Conservation (phyloP, 179 eudicot genomes). For the Monotropa hypopitys region DNA sequence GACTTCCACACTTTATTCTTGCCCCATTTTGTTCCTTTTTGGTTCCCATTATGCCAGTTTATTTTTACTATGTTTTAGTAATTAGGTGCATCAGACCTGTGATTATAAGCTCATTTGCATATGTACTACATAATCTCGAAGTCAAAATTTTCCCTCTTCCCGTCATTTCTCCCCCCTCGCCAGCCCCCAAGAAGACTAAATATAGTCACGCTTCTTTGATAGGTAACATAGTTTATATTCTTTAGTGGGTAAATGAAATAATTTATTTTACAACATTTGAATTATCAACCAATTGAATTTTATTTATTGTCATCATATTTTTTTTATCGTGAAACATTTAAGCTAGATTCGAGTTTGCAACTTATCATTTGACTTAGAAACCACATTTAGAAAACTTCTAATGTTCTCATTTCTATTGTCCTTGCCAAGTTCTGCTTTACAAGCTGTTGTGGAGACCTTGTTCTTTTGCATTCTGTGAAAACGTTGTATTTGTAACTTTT, state of each 20-base stretch:
- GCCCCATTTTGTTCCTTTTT: background rate
- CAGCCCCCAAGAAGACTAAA: background rate
- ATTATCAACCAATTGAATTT: too few species aligned
- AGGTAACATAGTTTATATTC: too few species aligned
- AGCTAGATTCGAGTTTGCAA: background rate
- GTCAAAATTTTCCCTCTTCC: background rate
- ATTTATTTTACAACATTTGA: too few species aligned
- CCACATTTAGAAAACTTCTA: background rate
- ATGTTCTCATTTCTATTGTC: background rate
- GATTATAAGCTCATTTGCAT: background rate
- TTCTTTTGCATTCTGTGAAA: background rate
- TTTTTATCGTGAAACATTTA: too few species aligned
- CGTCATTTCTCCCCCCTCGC: background rate
- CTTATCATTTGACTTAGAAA: background rate
- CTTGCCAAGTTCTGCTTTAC: background rate
- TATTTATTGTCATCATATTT: too few species aligned
- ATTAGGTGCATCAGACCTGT: background rate
- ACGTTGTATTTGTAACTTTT: too few species aligned
- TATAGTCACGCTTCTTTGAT: background rate
- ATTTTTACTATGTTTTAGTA: background rate
- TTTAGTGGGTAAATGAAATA: too few species aligned
- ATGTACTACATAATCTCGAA: background rate
- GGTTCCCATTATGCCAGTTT: background rate
- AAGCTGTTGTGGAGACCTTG: background rate
- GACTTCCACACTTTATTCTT: background rate